Conservation (phyloP, 2,329 filamentous ascomycete genomes). For the Chrysosporium queenslandicum region DNA sequence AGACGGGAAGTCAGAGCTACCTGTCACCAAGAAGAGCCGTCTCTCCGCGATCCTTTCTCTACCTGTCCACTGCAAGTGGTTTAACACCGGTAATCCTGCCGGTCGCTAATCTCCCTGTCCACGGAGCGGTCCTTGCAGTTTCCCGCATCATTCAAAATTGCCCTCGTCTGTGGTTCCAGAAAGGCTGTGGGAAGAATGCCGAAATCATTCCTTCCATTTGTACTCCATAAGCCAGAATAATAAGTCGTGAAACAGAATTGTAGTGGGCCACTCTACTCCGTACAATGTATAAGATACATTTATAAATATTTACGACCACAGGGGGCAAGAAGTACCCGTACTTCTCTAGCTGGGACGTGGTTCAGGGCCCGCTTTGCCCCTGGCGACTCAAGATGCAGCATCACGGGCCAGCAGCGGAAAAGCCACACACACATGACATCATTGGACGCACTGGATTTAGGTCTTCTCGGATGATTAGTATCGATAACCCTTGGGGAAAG, state of each 20-base stretch:
- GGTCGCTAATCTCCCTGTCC: not conserved
- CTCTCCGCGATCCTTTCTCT: not conserved
- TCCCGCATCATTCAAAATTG: not conserved
- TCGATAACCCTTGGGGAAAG: no score
- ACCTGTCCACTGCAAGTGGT: not conserved
- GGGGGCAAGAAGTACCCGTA: no score
- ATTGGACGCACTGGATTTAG: not conserved
- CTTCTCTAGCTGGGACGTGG: not conserved
- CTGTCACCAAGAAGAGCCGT: not conserved
- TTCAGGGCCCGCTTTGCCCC: conserved; percentile 4
- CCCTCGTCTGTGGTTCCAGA: not conserved
- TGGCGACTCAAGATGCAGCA: not conserved
- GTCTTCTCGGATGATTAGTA: no score
- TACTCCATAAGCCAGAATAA: not conserved
- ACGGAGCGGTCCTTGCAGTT: not conserved
- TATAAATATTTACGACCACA: no score
- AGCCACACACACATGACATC: conserved; percentile 9
- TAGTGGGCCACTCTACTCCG: not conserved
- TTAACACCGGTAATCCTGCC: not conserved
- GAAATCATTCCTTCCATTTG: not conserved
- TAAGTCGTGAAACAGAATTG: not conserved
- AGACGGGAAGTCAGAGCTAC: not conserved
- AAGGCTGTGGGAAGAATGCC: not conserved
- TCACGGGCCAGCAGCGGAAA: not conserved
- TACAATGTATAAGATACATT: not conserved